Conservation (phyloP, 2,329 filamentous ascomycete genomes). For the Pestalotiopsis sp. region DNA sequence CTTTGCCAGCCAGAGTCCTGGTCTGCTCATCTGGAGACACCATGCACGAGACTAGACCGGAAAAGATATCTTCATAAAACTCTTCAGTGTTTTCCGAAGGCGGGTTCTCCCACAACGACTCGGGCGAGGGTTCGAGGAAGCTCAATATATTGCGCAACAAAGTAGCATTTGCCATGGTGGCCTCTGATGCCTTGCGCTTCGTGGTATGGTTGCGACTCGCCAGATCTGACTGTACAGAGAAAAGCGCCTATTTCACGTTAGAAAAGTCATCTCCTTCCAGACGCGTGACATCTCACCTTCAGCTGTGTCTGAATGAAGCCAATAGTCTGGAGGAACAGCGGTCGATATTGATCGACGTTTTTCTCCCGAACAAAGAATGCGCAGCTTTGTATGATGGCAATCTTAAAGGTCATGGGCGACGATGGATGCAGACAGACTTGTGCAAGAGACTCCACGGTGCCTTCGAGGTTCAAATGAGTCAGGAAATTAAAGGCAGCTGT, state of each 20-base stretch:
- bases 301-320: conserved; percentile 58
- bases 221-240: conserved; percentile 36
- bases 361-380: conserved; percentile 59
- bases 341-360: conserved; percentile 48
- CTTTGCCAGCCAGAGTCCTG: conserved; percentile 45
- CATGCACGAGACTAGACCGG: conserved; percentile 54
- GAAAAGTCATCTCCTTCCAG: conserved; percentile 4
- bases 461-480: conserved; percentile 60
- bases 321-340: conserved; percentile 55
- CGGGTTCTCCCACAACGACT: conserved; percentile 45
- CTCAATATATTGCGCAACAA: conserved; percentile 54
- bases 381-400: conserved; percentile 62
- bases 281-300: conserved; percentile 41
- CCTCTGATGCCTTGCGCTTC: conserved; percentile 40
- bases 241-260: conserved; percentile 34
- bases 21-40: conserved; percentile 52
- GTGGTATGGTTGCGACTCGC: conserved; percentile 39
- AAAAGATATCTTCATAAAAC: conserved; percentile 48
- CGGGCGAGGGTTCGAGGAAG: conserved; percentile 57
- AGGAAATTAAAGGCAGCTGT: conserved; percentile 67
- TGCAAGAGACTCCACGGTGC: conserved; percentile 56
- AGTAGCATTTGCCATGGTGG: conserved; percentile 35
- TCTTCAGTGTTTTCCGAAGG: conserved; percentile 33
- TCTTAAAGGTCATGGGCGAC: conserved; percentile 60
- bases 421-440: conserved; percentile 57